Percentiles rank a stretch among this genome's conserved stretches.
phyloP scores from a whole-genome alignment of 2,329 filamentous ascomycete genomes.

The Aureobasidium sp. region DNA sequence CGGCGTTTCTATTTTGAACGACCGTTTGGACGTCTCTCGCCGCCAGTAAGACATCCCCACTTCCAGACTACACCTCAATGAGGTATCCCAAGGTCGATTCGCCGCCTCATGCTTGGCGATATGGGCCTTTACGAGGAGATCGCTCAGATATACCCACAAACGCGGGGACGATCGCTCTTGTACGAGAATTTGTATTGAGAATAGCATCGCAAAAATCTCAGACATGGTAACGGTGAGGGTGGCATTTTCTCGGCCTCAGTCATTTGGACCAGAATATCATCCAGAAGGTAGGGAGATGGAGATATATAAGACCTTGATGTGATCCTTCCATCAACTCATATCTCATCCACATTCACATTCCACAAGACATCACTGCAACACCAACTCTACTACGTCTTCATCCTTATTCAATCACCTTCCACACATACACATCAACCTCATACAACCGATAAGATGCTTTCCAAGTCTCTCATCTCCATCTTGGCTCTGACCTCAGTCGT shows the following conservation, averaged over 20 bases:
- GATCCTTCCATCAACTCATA: not conserved
- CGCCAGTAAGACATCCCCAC: not conserved
- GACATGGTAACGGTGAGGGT: not conserved
- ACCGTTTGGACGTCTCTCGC: not conserved
- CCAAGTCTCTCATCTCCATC: conserved; percentile 7
- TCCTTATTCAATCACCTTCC: not conserved
- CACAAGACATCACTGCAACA: not conserved
- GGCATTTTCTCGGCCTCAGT: not conserved
- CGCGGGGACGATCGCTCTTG: conserved; percentile 5
- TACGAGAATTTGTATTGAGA: not conserved
- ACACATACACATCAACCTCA: not conserved
- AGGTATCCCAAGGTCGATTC: not conserved
- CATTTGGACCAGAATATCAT: not conserved
- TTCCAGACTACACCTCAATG: not conserved
- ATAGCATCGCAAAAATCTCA: not conserved
- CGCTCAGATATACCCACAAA: not conserved
- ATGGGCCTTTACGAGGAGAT: not conserved
- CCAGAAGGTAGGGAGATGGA: not conserved
- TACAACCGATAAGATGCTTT: conserved; percentile 11
- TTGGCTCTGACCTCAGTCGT: conserved; percentile 14
- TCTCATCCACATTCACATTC: conserved; percentile 3
- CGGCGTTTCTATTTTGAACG: conserved; percentile 17
- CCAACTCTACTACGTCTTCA: not conserved
- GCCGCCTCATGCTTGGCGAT: not conserved
- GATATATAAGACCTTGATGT: conserved; percentile 5